Base-by-base conservation (phyloP, 306 rosid genomes). In the Gastrolobium villosum region DNA sequence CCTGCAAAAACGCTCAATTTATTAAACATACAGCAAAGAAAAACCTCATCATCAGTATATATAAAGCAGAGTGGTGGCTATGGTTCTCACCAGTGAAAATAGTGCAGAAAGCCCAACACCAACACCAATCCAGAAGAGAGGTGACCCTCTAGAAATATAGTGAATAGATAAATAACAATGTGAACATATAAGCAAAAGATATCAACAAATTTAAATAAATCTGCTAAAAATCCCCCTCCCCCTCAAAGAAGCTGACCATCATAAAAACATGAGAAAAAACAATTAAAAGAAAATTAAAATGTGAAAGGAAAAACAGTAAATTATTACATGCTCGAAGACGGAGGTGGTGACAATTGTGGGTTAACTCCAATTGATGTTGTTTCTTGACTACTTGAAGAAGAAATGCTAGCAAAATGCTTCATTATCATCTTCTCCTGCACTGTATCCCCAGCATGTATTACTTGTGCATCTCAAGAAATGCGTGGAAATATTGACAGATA, bases 101-200 rank as follows among this genome's bases (percentile, higher is more conserved):
- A 96, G 75, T 45, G 94, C 98, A 46, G 99, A 93, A 54, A 96
- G 84, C 75, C 93, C 99, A 85, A 96, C 99, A 65, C 99, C 99
- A 74, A 93, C 93, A 2, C 96, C 94, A 52, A 96, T 88, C 99
- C 99, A 93, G 77, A 96, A 93, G 67, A 96, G 92, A 46, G 98
- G 99, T 4, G 99, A 90, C 69, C 98, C 99, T 57, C 99, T 96
- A 69, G 53, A 84, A 78, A 72, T 28, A 79, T 53, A 59, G 78
- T 53, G 41, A 84, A 65, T 6, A 84, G 50, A 6, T 67, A 61
- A 71, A 49, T 55, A 79, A 40, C n/a, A 81, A 78, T 62, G 26
- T 1, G 26, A 61, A 66, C 13, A 37, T 48, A 55, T 41, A 66
- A 41, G 55, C 32, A 78, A 84, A 46, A 46, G 5, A 67, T 13